Evolutionary conservation across 306 rosid genomes (phyloP).

Genomic region (Malus asiatica): DNA sequence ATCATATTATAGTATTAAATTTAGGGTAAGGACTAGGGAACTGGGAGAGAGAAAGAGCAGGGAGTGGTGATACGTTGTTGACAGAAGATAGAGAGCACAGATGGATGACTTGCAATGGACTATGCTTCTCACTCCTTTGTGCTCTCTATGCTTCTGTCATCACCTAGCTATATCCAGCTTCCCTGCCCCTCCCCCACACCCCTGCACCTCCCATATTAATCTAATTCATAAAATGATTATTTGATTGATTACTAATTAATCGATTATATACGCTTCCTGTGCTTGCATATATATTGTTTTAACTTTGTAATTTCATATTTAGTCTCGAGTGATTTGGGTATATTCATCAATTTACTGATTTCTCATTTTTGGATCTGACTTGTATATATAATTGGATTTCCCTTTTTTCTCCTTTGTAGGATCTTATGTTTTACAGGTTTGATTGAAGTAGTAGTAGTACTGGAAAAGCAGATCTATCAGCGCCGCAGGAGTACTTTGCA

Average conservation of each 20-base stretch:
- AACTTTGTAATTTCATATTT: background rate
- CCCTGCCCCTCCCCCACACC: background rate
- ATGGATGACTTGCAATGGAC: constrained; percentile 45
- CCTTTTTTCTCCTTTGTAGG: background rate
- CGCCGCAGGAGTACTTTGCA: background rate
- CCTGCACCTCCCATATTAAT: background rate
- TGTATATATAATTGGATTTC: background rate
- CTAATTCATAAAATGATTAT: background rate
- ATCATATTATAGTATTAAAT: background rate
- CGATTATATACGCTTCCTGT: background rate
- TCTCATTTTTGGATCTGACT: background rate
- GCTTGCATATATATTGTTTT: background rate
- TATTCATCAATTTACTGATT: background rate
- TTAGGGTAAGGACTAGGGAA: background rate
- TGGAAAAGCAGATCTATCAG: background rate
- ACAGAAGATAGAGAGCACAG: constrained; percentile 99
- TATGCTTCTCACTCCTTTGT: constrained; percentile 48
- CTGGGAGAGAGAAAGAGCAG: background rate
- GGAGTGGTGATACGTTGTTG: constrained; percentile 42
- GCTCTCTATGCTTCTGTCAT: constrained; percentile 71
- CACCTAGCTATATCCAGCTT: background rate
- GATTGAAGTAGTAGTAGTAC: background rate
- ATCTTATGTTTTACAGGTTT: background rate
- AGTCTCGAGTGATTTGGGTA: background rate
- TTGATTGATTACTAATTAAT: no score